These are phyloP conservation scores for Teunomyces gatunensis DNA, from an alignment of 805 yeast genomes.

Conservation along the genomic window DNA sequence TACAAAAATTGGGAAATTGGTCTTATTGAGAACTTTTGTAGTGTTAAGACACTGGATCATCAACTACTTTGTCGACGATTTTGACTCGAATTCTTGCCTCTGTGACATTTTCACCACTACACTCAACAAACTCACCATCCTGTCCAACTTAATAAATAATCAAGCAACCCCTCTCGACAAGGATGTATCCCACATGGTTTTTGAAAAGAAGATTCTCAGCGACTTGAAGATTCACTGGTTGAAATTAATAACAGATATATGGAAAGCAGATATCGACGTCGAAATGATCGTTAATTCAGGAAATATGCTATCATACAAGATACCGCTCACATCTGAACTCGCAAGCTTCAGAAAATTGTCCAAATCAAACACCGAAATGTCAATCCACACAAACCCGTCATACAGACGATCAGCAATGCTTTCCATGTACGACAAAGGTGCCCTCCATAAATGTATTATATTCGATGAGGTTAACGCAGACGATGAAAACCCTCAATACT, in stretches of 20 bases:
- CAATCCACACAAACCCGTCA: conserved; percentile 43
- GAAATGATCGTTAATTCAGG: conserved; percentile 10
- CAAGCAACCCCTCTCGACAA: conserved; percentile 5
- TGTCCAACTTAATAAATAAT: conserved; percentile 27
- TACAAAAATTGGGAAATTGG: conserved; percentile 55
- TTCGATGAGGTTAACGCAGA: conserved; percentile 20
- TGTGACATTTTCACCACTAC: conserved; percentile 49
- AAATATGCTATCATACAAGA: conserved; percentile 15
- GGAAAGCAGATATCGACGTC: conserved; percentile 23
- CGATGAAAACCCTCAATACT: conserved; percentile 38
- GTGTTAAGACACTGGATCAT: conserved; percentile 85
- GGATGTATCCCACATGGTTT: conserved; percentile 18
- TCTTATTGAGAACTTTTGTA: conserved; percentile 79
- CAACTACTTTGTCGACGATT: conserved; percentile 86
- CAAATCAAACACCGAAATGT: conserved; percentile 34
- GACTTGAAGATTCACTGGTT: conserved; percentile 45
- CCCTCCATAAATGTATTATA: conserved; percentile 33
- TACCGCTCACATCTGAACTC: conserved; percentile 29
- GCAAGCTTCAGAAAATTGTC: conserved; percentile 19
- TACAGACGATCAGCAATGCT: conserved; percentile 46
- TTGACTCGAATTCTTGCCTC: conserved; percentile 27
- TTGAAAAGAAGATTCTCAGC: conserved; percentile 34
- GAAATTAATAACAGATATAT: conserved; percentile 29
- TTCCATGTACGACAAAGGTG: conserved; percentile 39
- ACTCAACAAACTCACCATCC: conserved; percentile 35